Base-by-base conservation (phyloP, 1,284 basidiomycete species). In the Takashimella tepidaria region DNA sequence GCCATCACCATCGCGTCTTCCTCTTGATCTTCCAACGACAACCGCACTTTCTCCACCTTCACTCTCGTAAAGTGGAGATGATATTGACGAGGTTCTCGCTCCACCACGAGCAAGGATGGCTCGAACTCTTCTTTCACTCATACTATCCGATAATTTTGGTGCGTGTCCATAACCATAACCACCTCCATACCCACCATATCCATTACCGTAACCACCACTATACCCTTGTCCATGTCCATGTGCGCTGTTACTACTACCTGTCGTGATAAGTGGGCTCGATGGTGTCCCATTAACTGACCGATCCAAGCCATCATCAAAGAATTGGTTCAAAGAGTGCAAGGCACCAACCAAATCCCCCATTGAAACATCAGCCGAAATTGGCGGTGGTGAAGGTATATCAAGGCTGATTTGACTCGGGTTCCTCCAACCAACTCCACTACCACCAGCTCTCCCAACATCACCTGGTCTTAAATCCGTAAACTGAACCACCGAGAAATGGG, bases 311-410 rank as follows among this genome's bases (percentile, higher is more conserved):
- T 85, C 83, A 66, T 88, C 87, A 79, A 92, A 92, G 79, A 88
- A 93, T 57, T 84, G 85, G 57, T 85, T 89, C 44, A 96, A 79
- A 56, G 89, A 87, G 66, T 93, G 88, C 43, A 95, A 79, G 57
- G 90, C 88, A 61, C 86, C 88, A 25, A 93, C 88, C 23, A 92
- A 78, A 56, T 88, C 87, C 4, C 88, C 86, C n/a, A 95, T 79
- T 60, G 89, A 66, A 8, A 67, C 63, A 41, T 43, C 25, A 20
- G 83, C 67, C 84, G 83, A 67, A 86, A 85, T 60, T 84, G 59
- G 80, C 59, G 88, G 84, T 37, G 83, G 82, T 8, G 85, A 87
- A 3, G 85, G 85, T 13, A 63, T 42, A 47, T 67, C 64, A 47
- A 65, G 55, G 23, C 52, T 55, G 23, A 62, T 44, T 51, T 62